phyloP scores from a whole-genome alignment of 75 land plant species.

The Cunninghamia lanceolata region DNA sequence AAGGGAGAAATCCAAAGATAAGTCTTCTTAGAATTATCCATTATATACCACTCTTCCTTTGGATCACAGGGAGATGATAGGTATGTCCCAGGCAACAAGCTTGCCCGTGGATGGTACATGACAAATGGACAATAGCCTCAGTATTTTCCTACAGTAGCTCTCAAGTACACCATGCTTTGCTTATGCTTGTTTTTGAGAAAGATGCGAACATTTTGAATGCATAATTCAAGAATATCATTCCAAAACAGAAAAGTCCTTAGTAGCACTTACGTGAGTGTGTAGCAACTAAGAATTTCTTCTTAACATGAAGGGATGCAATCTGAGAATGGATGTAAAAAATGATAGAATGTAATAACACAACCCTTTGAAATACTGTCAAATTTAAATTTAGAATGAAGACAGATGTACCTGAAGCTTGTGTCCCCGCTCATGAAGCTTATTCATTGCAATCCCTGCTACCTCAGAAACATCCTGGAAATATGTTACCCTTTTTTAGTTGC shows the following conservation, averaged over 20 bases:
- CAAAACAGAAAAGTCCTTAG: not conserved
- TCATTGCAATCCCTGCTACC: constrained; percentile 71
- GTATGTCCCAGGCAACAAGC: no score
- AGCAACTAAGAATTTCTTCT: not conserved
- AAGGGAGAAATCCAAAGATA: not conserved
- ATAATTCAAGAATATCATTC: not conserved
- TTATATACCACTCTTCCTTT: no score
- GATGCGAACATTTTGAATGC: not conserved
- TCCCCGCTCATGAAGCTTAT: constrained; percentile 75
- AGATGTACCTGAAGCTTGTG: constrained; percentile 83
- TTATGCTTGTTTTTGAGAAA: not conserved
- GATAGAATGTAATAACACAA: not conserved
- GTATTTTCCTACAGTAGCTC: no score
- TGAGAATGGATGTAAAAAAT: not conserved
- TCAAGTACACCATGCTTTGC: no score
- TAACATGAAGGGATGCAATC: not conserved
- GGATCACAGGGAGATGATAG: no score
- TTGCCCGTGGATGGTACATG: no score
- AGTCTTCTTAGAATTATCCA: no score
- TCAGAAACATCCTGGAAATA: constrained; percentile 66
- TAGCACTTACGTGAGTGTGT: not conserved
- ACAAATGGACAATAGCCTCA: no score
- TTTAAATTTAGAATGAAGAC: not conserved
- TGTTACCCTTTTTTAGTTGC: not conserved
- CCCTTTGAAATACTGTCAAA: not conserved